Percentiles rank a stretch among this genome's conserved stretches.
Conservation (phyloP, 2,329 filamentous ascomycete genomes). For the Stachybotrys elegans region DNA sequence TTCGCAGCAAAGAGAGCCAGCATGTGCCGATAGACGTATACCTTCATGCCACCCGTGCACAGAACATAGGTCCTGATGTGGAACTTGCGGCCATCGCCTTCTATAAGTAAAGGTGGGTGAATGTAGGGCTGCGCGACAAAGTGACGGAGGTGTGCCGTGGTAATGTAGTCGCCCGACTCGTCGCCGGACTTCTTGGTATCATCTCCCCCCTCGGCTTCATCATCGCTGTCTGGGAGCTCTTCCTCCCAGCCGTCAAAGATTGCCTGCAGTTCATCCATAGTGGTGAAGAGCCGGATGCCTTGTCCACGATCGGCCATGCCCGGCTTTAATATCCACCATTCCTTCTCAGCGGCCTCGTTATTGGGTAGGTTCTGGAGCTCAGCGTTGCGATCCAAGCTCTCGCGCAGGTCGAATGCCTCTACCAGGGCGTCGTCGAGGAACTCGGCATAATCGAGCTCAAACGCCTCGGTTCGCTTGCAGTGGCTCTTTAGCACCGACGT, state of each 20-base stretch:
- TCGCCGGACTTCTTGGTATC: constrained; percentile 24
- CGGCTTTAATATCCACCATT: constrained; percentile 99
- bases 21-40: constrained; percentile 88
- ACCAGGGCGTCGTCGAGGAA: constrained; percentile 91
- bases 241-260: constrained; percentile 94
- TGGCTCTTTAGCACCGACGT: constrained; percentile 62
- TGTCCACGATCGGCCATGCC: constrained; percentile 96
- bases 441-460: constrained; percentile 95
- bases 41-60: constrained; percentile 68
- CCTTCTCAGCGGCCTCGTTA: constrained; percentile 35
- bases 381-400: constrained; percentile 67
- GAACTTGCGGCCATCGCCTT: constrained; percentile 72
- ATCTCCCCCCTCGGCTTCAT: constrained; percentile 44
- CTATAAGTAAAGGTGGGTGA: constrained; percentile 70
- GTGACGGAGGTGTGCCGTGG: constrained; percentile 87
- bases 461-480: constrained; percentile 74
- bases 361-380: constrained; percentile 12
- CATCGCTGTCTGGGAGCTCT: constrained; percentile 58
- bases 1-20: constrained; percentile 84
- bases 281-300: constrained; percentile 84
- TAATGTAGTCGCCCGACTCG: constrained; percentile 51
- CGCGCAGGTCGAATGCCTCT: constrained; percentile 82
- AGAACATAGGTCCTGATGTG: constrained; percentile 92
- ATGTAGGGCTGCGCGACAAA: constrained; percentile 97
- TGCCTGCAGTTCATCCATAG: constrained; percentile 72